Percentiles rank a stretch among this genome's conserved stretches.
These are phyloP conservation scores for Solanum chiquidenum DNA, from an alignment of 257 asterid species.

Conservation along the genomic window DNA sequence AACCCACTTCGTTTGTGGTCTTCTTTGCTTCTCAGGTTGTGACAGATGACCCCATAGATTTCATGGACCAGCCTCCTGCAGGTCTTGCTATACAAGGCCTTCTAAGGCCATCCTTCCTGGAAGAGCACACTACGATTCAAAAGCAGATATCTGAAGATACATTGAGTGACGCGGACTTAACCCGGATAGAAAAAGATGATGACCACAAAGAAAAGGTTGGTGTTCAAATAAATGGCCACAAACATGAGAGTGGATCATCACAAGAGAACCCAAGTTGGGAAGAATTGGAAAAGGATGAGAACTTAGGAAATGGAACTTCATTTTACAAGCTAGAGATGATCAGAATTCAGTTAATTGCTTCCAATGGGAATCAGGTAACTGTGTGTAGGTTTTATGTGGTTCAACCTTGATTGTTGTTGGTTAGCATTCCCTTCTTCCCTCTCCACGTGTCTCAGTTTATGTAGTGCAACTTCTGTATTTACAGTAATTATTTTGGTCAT, in stretches of 20 bases:
- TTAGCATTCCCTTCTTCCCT: not conserved
- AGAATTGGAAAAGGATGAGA: constrained; percentile 70
- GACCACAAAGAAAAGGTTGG: constrained; percentile 39
- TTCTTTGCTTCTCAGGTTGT: constrained; percentile 43
- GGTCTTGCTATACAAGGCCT: constrained; percentile 91
- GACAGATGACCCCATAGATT: constrained; percentile 77
- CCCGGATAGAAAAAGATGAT: constrained; percentile 10
- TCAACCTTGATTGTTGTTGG: not conserved
- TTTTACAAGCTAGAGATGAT: constrained; percentile 90
- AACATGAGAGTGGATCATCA: constrained; percentile 32
- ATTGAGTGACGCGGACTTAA: constrained; percentile 19
- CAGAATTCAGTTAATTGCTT: constrained; percentile 64
- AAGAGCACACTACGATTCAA: constrained; percentile 71
- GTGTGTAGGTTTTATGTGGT: not conserved
- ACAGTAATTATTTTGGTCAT: not conserved
- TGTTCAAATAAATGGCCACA: constrained; percentile 54
- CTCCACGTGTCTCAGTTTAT: not conserved
- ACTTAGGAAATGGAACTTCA: constrained; percentile 66
- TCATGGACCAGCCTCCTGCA: constrained; percentile 88
- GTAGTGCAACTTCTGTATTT: not conserved
- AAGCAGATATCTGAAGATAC: constrained; percentile 53
- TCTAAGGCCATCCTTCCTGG: constrained; percentile 82
- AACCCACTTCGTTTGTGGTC: not conserved
- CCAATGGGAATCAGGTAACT: constrained; percentile 63
- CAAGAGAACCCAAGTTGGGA: constrained; percentile 47